Evolutionary conservation across 306 rosid genomes (phyloP), one percentile per base, ranked within the genome.

Genomic region (Amphicarpaea edgeworthii): DNA sequence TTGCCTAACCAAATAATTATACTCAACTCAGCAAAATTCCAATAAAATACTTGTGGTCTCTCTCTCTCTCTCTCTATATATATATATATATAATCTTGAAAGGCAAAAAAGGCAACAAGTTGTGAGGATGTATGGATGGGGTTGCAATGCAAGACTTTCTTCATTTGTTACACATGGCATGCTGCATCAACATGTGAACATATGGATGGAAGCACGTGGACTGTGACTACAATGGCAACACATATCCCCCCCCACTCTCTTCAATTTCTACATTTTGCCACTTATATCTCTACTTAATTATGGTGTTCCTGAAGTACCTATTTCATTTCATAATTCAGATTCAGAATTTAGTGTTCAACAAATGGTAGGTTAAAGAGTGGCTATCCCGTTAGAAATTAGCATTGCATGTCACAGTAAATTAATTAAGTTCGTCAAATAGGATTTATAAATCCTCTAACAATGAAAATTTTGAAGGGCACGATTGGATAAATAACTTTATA

Each of bases 201-300:
- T 16, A 85, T 77, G 80, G 65, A 32, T 50, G 53, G 28, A 54
- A 59, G 63, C 86, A 88, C 73, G 71, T 87, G 91, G 76, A 12
- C 12, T 77, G 75, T 43, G 75, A 57, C 76, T 45, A 47, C 70
- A 50, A 40, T 59, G 51, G 61, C 80, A 54, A 57, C 77, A 63
- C 68, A 75, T 83, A 67, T 41, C 16, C 4, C 34, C 75, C 32
- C 21, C 10, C 30, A 53, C 76, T 77, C 49, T 76, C 54, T 15
- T 20, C 4, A 46, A 59, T 51, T 38, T 60, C 38, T 28, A 83
- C 74, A 9, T 66, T 71, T 34, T 49, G 17, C 63, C 34, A 15
- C 10, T 55, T 63, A 19, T 34, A 43, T 9, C 6, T 30, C 6
- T 30, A 30, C 38, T 26, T 58, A 11, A 11, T 58, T 26, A 26